phyloP scores from a whole-genome alignment of 2,329 filamentous ascomycete species.

The Xylaria digitata region DNA sequence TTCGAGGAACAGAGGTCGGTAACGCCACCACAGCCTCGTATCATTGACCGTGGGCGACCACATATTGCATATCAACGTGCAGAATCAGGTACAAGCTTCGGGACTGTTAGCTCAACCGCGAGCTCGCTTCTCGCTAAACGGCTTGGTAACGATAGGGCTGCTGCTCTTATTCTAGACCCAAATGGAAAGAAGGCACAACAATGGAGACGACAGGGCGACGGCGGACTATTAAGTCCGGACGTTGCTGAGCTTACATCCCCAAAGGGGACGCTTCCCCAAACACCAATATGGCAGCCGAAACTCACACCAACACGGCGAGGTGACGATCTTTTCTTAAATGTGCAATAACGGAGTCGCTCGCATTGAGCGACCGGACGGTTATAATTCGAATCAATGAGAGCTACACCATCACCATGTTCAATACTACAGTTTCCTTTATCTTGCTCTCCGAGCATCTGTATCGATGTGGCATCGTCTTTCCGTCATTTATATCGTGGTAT shows the following conservation, averaged over 20 bases:
- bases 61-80: slow-evolving; percentile 42
- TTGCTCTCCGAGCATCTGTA: slow-evolving; percentile 14
- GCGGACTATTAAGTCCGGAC: slow-evolving; percentile 42
- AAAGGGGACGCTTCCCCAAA: slow-evolving; percentile 53
- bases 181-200: slow-evolving; percentile 43
- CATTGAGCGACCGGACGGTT: not conserved
- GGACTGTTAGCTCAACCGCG: slow-evolving; percentile 49
- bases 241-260: slow-evolving; percentile 39
- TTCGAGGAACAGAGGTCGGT: slow-evolving; percentile 27
- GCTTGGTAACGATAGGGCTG: slow-evolving; percentile 61
- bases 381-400: not conserved
- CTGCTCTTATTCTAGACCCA: slow-evolving; percentile 56
- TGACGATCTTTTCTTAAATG: slow-evolving; percentile 71
- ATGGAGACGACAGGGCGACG: slow-evolving; percentile 44
- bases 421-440: not conserved
- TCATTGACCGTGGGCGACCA: slow-evolving; percentile 33
- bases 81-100: slow-evolving; percentile 44
- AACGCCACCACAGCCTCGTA: slow-evolving; percentile 39
- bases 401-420: not conserved
- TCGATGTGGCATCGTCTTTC: slow-evolving; percentile 5
- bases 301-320: slow-evolving; percentile 75
- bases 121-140: slow-evolving; percentile 65
- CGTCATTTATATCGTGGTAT: slow-evolving; percentile 9
- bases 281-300: slow-evolving; percentile 71
- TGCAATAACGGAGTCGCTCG: slow-evolving; percentile 54